phyloP scores from a whole-genome alignment of 2,329 filamentous ascomycete species.

The Davidsoniella neocaledoniae region DNA sequence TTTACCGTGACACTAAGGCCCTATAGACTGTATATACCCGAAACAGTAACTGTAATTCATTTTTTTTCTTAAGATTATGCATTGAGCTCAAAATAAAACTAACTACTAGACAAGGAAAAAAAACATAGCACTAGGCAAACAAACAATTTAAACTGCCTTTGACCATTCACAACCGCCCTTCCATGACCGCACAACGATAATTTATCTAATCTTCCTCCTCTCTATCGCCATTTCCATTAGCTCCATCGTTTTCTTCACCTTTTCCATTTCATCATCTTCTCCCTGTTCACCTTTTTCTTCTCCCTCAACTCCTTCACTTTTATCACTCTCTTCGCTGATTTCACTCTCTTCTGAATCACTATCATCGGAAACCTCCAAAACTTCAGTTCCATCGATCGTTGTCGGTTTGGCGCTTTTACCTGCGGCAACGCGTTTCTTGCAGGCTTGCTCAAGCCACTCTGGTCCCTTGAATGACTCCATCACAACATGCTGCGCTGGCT shows the following conservation, averaged over 20 bases:
- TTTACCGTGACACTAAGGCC: no score
- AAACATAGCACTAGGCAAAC: no score
- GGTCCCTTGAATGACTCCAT: not conserved
- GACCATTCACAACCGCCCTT: no score
- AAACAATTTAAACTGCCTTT: no score
- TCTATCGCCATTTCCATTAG: not conserved
- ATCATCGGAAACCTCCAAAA: no score
- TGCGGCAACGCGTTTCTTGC: not conserved
- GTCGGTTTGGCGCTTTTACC: not conserved
- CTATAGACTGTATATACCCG: no score
- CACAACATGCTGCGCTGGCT: slow-evolving; percentile 1
- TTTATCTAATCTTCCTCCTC: not conserved
- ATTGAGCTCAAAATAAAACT: no score
- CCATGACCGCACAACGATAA: no score
- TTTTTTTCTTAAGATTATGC: no score
- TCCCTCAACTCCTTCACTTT: not conserved
- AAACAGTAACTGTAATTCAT: no score
- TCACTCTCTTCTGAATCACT: not conserved
- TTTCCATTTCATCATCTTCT: not conserved
- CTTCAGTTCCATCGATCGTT: not conserved
- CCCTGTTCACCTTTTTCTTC: not conserved
- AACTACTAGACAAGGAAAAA: no score
- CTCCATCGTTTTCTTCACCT: not conserved
- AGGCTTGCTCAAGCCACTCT: not conserved
- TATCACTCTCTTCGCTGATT: not conserved